These are phyloP conservation scores for Mucor indicus DNA, from an alignment of 371 early-diverging fungal species.

Conservation along the genomic window DNA sequence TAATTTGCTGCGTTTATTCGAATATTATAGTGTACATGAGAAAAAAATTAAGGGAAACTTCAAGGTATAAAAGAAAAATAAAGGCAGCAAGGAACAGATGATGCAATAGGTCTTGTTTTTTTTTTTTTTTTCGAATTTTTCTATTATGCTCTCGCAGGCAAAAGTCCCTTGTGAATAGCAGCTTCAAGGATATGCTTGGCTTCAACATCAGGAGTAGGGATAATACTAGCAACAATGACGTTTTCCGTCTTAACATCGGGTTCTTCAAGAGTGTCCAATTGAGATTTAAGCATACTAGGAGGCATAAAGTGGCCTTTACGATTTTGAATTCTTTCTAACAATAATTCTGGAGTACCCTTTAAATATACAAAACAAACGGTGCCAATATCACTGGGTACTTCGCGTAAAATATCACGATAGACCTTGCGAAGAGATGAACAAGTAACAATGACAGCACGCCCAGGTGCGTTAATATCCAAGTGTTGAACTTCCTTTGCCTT, in stretches of 20 bases:
- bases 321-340: slow-evolving; percentile 40
- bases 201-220: slow-evolving; percentile 8
- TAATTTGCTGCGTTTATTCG: too few relatives aligned
- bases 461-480: not conserved
- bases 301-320: slow-evolving; percentile 60
- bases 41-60: too few relatives aligned
- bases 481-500: slow-evolving; percentile 13
- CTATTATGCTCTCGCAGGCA: slow-evolving; percentile 5
- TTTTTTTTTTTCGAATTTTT: too few relatives aligned
- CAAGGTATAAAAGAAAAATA: too few relatives aligned
- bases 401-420: slow-evolving; percentile 60
- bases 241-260: slow-evolving; percentile 50
- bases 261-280: slow-evolving; percentile 59
- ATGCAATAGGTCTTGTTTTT: too few relatives aligned
- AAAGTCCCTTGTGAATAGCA: slow-evolving; percentile 11
- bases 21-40: too few relatives aligned
- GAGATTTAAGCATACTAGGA: slow-evolving; percentile 53
- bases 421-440: slow-evolving; percentile 63
- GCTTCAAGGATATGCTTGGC: slow-evolving; percentile 9
- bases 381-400: slow-evolving; percentile 26
- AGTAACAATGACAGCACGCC: slow-evolving; percentile 46
- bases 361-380: slow-evolving; percentile 58
- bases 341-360: slow-evolving; percentile 45
- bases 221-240: slow-evolving; percentile 43
- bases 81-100: too few relatives aligned